Evolutionary conservation across 2,329 filamentous ascomycete genomes (phyloP).

Genomic region (Diplodia intermedia): DNA sequence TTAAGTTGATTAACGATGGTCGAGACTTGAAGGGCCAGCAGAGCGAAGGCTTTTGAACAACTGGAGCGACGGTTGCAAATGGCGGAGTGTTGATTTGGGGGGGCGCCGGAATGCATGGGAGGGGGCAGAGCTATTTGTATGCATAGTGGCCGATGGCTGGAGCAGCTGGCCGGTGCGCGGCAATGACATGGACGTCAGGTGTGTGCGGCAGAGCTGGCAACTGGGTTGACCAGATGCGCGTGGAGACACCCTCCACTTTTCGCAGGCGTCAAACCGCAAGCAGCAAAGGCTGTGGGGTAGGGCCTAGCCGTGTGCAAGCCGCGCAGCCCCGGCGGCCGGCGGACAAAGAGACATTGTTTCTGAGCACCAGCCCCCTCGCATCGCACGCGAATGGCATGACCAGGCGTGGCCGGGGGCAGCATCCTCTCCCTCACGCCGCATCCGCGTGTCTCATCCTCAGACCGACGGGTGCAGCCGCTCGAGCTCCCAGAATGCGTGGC

Average conservation of each 20-base stretch:
- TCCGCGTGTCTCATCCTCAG: slow-evolving; percentile 17
- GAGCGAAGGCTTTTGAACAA: slow-evolving; percentile 14
- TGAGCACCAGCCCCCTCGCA: slow-evolving; percentile 30
- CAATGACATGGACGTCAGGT: slow-evolving; percentile 8
- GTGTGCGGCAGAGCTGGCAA: slow-evolving; percentile 7
- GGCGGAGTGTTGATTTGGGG: slow-evolving; percentile 7
- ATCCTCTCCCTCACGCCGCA: background rate
- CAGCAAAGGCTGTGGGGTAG: slow-evolving; percentile 31
- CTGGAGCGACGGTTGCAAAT: slow-evolving; percentile 23
- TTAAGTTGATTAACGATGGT: slow-evolving; percentile 16
- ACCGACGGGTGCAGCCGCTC: slow-evolving; percentile 17
- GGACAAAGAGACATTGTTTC: slow-evolving; percentile 33
- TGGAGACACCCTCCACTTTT: slow-evolving; percentile 21
- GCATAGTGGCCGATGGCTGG: slow-evolving; percentile 27
- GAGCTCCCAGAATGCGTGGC: slow-evolving; percentile 9
- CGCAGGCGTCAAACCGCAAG: slow-evolving; percentile 25
- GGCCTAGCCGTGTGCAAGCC: slow-evolving; percentile 30
- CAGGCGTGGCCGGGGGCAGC: slow-evolving; percentile 13
- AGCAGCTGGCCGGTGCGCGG: slow-evolving; percentile 9
- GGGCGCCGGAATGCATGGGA: slow-evolving; percentile 18
- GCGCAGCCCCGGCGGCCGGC: slow-evolving; percentile 3
- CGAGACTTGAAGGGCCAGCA: background rate
- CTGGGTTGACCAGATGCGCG: slow-evolving; percentile 28
- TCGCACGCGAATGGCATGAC: slow-evolving; percentile 14
- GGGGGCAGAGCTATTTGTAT: slow-evolving; percentile 32